Evolutionary conservation across 1,284 basidiomycete species (phyloP).

Genomic region (Marasmius fiardii): DNA sequence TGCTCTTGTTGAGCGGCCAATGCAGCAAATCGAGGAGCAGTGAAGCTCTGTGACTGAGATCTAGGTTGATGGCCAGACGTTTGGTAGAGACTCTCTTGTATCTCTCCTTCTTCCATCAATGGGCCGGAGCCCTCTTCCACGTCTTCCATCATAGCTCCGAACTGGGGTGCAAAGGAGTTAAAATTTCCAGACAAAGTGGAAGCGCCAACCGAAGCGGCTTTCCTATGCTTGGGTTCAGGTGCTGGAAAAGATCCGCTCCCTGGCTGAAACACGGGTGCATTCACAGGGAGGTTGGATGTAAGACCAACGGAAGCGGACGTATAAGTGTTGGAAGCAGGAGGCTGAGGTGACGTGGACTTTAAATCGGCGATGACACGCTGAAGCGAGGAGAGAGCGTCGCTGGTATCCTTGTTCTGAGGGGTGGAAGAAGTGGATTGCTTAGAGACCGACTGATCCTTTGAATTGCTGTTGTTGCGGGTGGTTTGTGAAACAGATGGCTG

Average conservation of each 20-base stretch:
- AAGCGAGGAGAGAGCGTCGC: constrained; percentile 73
- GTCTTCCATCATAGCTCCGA: constrained; percentile 80
- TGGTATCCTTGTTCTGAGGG: constrained; percentile 46
- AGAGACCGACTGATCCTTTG: constrained; percentile 38
- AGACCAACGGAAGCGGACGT: constrained; percentile 41
- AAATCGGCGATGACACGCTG: constrained; percentile 83
- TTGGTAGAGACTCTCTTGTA: constrained; percentile 52
- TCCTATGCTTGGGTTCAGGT: constrained; percentile 68
- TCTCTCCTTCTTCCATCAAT: constrained; percentile 75
- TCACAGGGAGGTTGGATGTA: constrained; percentile 52
- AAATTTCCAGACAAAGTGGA: constrained; percentile 56
- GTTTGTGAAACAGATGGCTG: constrained; percentile 53
- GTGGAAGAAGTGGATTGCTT: constrained; percentile 43
- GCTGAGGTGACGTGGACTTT: constrained; percentile 65
- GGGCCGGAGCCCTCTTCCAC: constrained; percentile 53
- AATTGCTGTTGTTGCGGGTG: constrained; percentile 18
- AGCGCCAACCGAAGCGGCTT: constrained; percentile 70
- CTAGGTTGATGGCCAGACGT: constrained; percentile 63
- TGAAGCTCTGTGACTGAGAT: constrained; percentile 76
- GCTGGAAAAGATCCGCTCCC: constrained; percentile 56
- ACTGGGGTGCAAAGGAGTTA: constrained; percentile 69
- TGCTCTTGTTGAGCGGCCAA: constrained; percentile 78
- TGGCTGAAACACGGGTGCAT: constrained; percentile 70
- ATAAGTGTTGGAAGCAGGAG: constrained; percentile 39
- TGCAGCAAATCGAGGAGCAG: constrained; percentile 84